These are phyloP conservation scores for Moricandia arvensis DNA, from an alignment of 345 rosid species.

Conservation along the genomic window DNA sequence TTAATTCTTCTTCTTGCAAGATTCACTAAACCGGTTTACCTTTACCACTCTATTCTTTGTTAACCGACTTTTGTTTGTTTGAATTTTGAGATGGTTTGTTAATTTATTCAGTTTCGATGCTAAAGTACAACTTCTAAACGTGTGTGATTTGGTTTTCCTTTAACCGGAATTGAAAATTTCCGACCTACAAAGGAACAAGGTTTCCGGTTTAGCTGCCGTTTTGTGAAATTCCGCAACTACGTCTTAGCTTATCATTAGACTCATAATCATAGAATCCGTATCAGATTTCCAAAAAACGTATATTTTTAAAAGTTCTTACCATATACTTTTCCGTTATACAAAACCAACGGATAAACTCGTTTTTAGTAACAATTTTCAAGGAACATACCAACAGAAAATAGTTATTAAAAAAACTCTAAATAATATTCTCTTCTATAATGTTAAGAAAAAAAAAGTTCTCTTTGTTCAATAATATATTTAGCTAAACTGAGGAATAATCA, in stretches of 20 bases:
- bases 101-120: not conserved
- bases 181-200: not conserved
- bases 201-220: not conserved
- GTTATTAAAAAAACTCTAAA: not conserved
- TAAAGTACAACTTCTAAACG: not conserved
- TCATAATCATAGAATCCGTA: slow-evolving; percentile 15
- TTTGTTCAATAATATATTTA: not conserved
- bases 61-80: not conserved
- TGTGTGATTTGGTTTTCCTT: not conserved
- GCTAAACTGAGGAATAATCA: too few relatives aligned
- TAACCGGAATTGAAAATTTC: not conserved
- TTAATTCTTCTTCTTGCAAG: not conserved
- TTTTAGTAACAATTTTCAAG: too few relatives aligned
- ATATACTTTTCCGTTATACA: slow-evolving; percentile 10
- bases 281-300: not conserved
- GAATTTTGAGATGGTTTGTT: not conserved
- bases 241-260: not conserved
- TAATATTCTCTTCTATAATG: not conserved
- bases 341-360: too few relatives aligned
- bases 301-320: not conserved
- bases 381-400: not conserved
- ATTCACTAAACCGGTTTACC: slow-evolving; percentile 8
- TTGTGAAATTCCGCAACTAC: not conserved
- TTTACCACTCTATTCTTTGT: not conserved
- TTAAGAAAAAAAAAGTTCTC: too few relatives aligned